phyloP scores from a whole-genome alignment of 192 early-diverging fungal genomes.

The Coemansia sp. region DNA sequence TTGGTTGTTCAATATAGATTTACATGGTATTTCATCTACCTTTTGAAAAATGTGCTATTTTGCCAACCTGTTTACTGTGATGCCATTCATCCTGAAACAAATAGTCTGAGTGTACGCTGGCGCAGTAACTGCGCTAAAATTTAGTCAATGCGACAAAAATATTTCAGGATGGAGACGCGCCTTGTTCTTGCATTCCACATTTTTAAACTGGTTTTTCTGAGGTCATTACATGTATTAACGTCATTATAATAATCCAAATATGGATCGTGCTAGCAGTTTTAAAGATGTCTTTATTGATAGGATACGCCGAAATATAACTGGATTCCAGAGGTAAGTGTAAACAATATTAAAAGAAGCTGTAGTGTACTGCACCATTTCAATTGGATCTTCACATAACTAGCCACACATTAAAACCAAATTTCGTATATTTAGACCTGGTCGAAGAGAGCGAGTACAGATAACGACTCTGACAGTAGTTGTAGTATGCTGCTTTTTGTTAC shows the following conservation, averaged over 20 bases:
- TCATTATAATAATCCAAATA: slow-evolving; percentile 14
- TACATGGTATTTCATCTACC: too few relatives aligned
- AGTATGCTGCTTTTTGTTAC: slow-evolving; percentile 9
- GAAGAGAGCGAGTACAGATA: slow-evolving; percentile 10
- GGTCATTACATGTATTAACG: slow-evolving; percentile 62
- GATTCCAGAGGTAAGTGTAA: slow-evolving; percentile 25
- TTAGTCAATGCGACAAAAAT: too few relatives aligned
- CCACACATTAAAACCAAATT: too few relatives aligned
- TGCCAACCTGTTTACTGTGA: not conserved
- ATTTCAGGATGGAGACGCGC: too few relatives aligned
- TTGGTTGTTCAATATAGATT: not conserved
- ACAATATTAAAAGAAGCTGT: too few relatives aligned
- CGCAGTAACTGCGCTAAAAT: not conserved
- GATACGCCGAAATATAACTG: slow-evolving; percentile 7
- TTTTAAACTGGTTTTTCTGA: slow-evolving; percentile 43
- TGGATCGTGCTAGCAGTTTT: slow-evolving; percentile 14
- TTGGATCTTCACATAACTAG: too few relatives aligned
- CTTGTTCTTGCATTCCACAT: not conserved
- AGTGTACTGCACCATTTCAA: too few relatives aligned
- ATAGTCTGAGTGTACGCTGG: too few relatives aligned
- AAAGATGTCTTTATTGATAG: slow-evolving; percentile 10
- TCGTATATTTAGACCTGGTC: not conserved
- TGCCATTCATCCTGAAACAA: too few relatives aligned
- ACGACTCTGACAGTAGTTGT: not conserved
- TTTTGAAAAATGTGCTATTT: not conserved